phyloP scores from a whole-genome alignment of 2,329 filamentous ascomycete species.

The Scytalidium lignicola region DNA sequence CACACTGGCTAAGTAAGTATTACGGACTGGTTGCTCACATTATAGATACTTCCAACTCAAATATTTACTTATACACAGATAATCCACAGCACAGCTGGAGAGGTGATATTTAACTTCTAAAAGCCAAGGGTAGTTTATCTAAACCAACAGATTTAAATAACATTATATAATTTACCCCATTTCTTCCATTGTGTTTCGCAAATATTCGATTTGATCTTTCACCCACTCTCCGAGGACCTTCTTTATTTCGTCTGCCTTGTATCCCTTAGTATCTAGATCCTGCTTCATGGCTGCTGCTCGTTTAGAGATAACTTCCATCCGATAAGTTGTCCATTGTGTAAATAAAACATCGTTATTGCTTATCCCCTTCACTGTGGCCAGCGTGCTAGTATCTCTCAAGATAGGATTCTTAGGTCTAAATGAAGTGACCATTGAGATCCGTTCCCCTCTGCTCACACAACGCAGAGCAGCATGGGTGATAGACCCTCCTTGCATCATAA shows the following conservation, averaged over 20 bases:
- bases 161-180: neutral
- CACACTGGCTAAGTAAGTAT: no score
- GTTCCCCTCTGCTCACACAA: slow-evolving; percentile 28
- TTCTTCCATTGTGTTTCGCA: neutral
- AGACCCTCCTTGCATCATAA: slow-evolving; percentile 34
- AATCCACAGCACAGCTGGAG: no score
- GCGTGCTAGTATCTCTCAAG: slow-evolving; percentile 26
- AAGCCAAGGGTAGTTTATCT: no score
- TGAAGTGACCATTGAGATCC: slow-evolving; percentile 35
- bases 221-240: neutral
- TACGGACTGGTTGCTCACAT: no score
- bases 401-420: slow-evolving; percentile 30
- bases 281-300: slow-evolving; percentile 13
- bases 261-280: slow-evolving; percentile 10
- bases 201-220: neutral
- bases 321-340: slow-evolving; percentile 23
- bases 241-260: neutral
- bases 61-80: no score
- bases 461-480: slow-evolving; percentile 32
- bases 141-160: no score
- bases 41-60: no score
- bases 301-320: slow-evolving; percentile 21
- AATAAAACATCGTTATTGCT: slow-evolving; percentile 22
- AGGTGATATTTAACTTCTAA: no score
- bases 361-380: slow-evolving; percentile 21